Evolutionary conservation across 495 filamentous ascomycete genomes (phyloP).

Genomic region (Hypoxylon trugodes): DNA sequence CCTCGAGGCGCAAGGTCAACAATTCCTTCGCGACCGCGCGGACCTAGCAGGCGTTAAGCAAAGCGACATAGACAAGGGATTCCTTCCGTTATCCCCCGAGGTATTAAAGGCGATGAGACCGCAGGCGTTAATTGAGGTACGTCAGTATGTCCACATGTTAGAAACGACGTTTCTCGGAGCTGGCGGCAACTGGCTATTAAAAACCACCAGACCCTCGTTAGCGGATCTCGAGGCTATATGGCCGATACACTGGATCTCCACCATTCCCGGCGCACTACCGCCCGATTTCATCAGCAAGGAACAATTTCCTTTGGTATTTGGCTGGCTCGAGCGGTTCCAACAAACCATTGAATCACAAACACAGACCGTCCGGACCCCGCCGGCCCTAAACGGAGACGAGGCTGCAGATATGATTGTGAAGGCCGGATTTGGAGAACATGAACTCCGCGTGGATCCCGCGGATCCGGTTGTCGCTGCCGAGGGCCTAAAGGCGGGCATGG

Average conservation of each 20-base stretch:
- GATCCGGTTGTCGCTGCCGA: conserved; percentile 42
- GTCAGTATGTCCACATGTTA: conserved; percentile 54
- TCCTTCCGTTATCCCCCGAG: background rate
- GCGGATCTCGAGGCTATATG: conserved; percentile 70
- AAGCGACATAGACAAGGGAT: background rate
- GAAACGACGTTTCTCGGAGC: conserved; percentile 64
- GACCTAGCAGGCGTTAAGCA: conserved; percentile 42
- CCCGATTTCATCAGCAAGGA: conserved; percentile 48
- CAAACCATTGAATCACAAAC: background rate
- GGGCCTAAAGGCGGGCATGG: conserved; percentile 55
- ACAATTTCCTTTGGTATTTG: conserved; percentile 61
- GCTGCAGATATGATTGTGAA: conserved; percentile 52
- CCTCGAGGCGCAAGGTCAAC: background rate
- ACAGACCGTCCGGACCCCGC: conserved; percentile 35
- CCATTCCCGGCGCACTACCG: conserved; percentile 57
- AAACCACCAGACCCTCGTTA: conserved; percentile 53
- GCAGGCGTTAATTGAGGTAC: conserved; percentile 57
- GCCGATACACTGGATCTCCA: conserved; percentile 66
- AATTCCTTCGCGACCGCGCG: conserved; percentile 53
- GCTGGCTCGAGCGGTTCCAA: conserved; percentile 65
- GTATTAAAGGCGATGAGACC: conserved; percentile 33
- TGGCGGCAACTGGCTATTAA: conserved; percentile 65
- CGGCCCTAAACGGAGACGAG: conserved; percentile 56
- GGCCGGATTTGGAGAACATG: conserved; percentile 44
- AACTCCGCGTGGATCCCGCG: conserved; percentile 52